Evolutionary conservation across 192 early-diverging fungal species (phyloP).

Genomic region (Phycomyces nitens): DNA sequence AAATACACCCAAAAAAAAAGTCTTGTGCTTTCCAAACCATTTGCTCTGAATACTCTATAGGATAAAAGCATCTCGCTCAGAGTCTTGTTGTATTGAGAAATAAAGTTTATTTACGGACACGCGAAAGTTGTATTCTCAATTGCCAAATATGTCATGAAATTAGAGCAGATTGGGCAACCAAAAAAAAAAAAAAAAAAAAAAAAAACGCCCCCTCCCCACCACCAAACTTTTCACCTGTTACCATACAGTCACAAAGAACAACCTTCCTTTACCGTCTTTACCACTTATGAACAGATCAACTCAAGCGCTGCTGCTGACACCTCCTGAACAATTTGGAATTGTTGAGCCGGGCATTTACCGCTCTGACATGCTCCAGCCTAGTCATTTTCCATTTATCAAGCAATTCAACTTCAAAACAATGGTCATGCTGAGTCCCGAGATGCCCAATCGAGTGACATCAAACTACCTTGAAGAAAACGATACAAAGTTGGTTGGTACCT

Average conservation of each 20-base stretch:
- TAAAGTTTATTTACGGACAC: too few relatives aligned
- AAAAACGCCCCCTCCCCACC: too few relatives aligned
- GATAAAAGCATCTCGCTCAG: too few relatives aligned
- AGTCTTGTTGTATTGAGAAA: too few relatives aligned
- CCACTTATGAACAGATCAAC: background rate
- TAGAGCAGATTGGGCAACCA: too few relatives aligned
- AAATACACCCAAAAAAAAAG: too few relatives aligned
- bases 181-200: too few relatives aligned
- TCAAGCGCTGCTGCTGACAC: slow-evolving; percentile 36
- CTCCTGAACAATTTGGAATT: slow-evolving; percentile 85
- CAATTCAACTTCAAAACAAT: slow-evolving; percentile 76
- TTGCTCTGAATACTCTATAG: too few relatives aligned
- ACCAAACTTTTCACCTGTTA: too few relatives aligned
- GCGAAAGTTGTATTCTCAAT: too few relatives aligned
- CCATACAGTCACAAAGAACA: background rate
- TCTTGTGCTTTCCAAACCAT: too few relatives aligned
- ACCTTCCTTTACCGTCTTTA: background rate
- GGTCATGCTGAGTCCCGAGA: slow-evolving; percentile 77
- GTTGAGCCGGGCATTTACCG: slow-evolving; percentile 89
- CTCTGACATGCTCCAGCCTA: slow-evolving; percentile 66
- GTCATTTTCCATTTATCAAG: slow-evolving; percentile 78
- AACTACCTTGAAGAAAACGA: slow-evolving; percentile 72
- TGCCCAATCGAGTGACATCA: slow-evolving; percentile 69
- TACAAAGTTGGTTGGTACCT: slow-evolving; percentile 52
- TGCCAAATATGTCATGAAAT: too few relatives aligned